Evolutionary conservation across 768 basidiomycete species (phyloP), one percentile per base, ranked within the genome.

Genomic region (Boletus pseudopeckii): DNA sequence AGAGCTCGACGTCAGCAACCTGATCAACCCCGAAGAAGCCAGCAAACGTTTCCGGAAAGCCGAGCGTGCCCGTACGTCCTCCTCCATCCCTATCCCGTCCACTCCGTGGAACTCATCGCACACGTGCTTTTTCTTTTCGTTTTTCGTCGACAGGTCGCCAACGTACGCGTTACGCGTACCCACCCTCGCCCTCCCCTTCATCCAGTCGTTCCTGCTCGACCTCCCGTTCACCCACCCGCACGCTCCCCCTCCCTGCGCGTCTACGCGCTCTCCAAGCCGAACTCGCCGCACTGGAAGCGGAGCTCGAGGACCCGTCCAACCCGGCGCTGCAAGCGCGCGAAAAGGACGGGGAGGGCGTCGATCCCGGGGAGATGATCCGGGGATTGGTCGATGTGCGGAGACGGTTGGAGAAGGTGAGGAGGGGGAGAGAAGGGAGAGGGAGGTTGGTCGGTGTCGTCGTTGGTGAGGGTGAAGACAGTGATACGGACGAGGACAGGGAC

Each of bases 251-350:
- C 7, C 80, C 84, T 1, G 76, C 80, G 39, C 78, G 86, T 32
- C 69, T 93, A 20, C 80, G 80, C 9, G 69, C 74, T 2, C 76
- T 99, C 8, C 88, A 92, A 55, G 78, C 80, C 2, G 96, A 99
- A 64, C 75, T 98, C 1, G 70, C 80, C 0, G 79, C 90, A 28
- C 77, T 99, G 4, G 96, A 99, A 67, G 67, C 74, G 1, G 91
- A 95, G 63, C 75, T 95, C n/a, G 77, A 84, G 0, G 88, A 92
- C 59, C 90, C 89, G 10, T 80, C 89, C 4, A 91, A 87, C 64
- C 86, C 86, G 15, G 72, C 83, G 13, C 63, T 88, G 24, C 76
- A 77, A 45, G 85, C 85, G 52, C 73, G 77, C 26, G 81, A 83
- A 50, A 79, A 80, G 40, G 54, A 57, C 6, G 63, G 65, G 3